Evolutionary conservation across 768 basidiomycete genomes (phyloP), one percentile per base, ranked within the genome.

Genomic region (Suillus cothurnatus): DNA sequence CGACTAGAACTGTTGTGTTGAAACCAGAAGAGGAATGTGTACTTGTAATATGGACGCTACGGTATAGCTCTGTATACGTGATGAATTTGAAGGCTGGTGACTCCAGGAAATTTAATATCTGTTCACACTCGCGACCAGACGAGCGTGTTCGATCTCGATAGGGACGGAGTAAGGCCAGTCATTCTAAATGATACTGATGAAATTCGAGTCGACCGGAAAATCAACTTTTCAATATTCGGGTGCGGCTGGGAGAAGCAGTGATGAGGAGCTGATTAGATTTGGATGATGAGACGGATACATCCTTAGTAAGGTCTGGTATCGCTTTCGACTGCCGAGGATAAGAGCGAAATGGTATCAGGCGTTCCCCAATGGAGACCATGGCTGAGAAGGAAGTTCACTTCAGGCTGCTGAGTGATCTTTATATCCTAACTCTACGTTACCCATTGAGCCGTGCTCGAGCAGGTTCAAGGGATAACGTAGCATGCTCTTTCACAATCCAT

Each of bases 91-190:
- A 36, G 36, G 11, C 36, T 36, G 36, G 36, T 36, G 11, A n/a
- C n/a, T n/a, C 9, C 11, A 36, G 36, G 36, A 11, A 11, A 36
- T 36, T 11, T 36, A 32, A 32, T 36, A 36, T n/a, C n/a, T n/a
- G n/a, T n/a, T n/a, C n/a, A n/a, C n/a, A 92, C 72, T 19, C 86
- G 83, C 9, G 89, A 88, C 94, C 94, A 95, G 62, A 94, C 82
- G 26, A 94, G 77, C 28, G 84, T 83, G 73, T 94, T 92, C 90
- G 34, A 94, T 80, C 64, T 89, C 87, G 3, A 83, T 71, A 3
- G 92, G 93, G 14, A 93, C 92, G 82, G 91, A 93, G 75, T 95
- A 95, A 0, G 93, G 93, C 93, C 93, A 95, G 72, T 94, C 92
- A 71, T 94, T 93, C 70, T 81, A 87, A 55, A 90, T 90, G 66